These are phyloP conservation scores for Lactarius hatsudake DNA, from an alignment of 768 basidiomycete species.

Conservation along the genomic window DNA sequence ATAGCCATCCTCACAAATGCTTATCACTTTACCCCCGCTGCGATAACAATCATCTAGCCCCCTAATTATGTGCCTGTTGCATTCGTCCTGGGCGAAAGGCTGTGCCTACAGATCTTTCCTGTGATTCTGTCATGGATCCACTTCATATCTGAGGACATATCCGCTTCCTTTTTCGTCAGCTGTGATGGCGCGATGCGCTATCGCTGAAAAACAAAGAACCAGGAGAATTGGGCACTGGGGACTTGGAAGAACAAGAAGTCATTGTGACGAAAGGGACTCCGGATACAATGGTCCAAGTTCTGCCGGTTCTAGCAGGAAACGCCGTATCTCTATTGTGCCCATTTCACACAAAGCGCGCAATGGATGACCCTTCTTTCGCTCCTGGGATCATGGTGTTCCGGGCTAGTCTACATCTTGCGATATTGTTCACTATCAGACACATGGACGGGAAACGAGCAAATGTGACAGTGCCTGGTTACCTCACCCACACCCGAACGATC, in stretches of 20 bases:
- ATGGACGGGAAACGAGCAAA: not conserved
- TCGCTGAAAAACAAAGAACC: not conserved
- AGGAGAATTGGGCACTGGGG: not conserved
- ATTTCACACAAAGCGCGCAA: not conserved
- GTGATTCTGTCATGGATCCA: conserved; percentile 8
- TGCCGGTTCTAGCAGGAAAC: not conserved
- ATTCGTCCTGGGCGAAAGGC: not conserved
- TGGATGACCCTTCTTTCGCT: not conserved
- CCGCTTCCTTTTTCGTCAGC: not conserved
- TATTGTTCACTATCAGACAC: not conserved
- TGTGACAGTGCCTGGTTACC: not conserved
- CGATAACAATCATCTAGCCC: not conserved
- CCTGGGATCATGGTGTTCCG: not conserved
- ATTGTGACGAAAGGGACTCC: not conserved
- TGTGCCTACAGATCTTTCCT: not conserved
- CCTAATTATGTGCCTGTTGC: not conserved
- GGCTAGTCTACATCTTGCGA: not conserved
- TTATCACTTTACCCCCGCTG: not conserved
- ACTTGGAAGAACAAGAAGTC: not conserved
- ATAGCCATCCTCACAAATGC: not conserved
- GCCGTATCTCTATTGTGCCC: not conserved
- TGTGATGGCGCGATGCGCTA: not conserved
- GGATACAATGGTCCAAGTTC: not conserved
- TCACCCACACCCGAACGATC: not conserved
- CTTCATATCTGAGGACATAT: not conserved